Conservation (phyloP, 768 basidiomycete genomes). For the Tricholoma terreum region DNA sequence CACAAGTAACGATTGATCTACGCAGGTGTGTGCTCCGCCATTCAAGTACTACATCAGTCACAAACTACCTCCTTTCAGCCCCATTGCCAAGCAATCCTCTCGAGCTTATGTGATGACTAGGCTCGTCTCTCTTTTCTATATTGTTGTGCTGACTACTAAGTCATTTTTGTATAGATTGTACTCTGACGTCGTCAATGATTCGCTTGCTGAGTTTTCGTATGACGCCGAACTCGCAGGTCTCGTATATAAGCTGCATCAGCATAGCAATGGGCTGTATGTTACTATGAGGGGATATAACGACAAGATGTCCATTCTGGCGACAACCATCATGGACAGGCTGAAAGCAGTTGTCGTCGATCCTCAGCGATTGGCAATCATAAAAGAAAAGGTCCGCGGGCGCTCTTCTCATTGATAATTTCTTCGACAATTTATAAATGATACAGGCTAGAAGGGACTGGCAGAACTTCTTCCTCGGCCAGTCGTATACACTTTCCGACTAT, state of each 20-base stretch:
- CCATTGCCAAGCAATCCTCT: conserved; percentile 58
- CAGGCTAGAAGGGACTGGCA: conserved; percentile 77
- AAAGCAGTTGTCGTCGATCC: conserved; percentile 60
- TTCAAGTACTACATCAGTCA: not conserved
- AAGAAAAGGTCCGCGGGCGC: conserved; percentile 64
- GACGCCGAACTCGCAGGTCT: conserved; percentile 92
- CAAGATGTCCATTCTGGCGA: conserved; percentile 73
- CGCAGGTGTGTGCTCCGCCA: conserved; percentile 51
- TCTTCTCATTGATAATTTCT: not conserved
- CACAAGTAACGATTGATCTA: conserved; percentile 70
- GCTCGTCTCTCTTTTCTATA: conserved; percentile 31
- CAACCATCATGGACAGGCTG: conserved; percentile 68
- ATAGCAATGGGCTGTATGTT: conserved; percentile 65
- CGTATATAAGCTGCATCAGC: conserved; percentile 61
- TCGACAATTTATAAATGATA: conserved; percentile 2
- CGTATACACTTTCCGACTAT: conserved; percentile 76
- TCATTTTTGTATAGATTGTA: conserved; percentile 51
- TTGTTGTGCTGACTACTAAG: not conserved
- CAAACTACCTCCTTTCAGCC: conserved; percentile 34
- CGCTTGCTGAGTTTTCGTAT: conserved; percentile 87
- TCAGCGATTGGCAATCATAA: conserved; percentile 77
- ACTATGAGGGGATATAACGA: conserved; percentile 87
- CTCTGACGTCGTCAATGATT: conserved; percentile 82
- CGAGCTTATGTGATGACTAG: conserved; percentile 71
- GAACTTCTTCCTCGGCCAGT: conserved; percentile 86